Evolutionary conservation across 306 rosid genomes (phyloP).

Genomic region (Fagus crenata): DNA sequence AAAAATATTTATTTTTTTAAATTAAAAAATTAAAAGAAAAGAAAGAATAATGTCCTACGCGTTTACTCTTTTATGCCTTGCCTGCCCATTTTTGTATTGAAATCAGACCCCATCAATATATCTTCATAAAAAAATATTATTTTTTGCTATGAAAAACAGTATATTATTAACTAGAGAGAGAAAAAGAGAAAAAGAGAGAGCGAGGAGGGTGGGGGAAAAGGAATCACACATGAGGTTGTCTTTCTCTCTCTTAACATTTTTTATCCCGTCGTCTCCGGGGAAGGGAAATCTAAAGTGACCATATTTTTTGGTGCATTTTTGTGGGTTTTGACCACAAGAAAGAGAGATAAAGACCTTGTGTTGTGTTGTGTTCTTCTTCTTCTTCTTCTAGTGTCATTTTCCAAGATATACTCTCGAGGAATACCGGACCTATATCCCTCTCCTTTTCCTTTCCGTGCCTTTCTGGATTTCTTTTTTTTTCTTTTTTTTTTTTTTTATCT

Average conservation of each 20-base stretch:
- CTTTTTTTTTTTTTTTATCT: conserved; percentile 23
- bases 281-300: conserved; percentile 48
- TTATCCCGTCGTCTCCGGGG: conserved; percentile 64
- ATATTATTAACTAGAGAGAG: conserved; percentile 12
- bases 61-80: conserved; percentile 21
- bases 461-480: conserved; percentile 28
- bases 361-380: conserved; percentile 22
- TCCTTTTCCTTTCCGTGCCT: conserved; percentile 39
- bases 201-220: conserved; percentile 66
- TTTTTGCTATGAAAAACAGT: not conserved
- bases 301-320: conserved; percentile 31
- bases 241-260: conserved; percentile 56
- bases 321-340: conserved; percentile 43
- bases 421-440: conserved; percentile 49
- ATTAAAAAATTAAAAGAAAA: conserved; percentile 28
- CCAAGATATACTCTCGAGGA: conserved; percentile 71
- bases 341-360: conserved; percentile 35
- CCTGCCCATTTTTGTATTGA: conserved; percentile 43
- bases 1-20: conserved; percentile 27
- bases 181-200: conserved; percentile 28
- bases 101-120: conserved; percentile 20
- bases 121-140: not conserved
- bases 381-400: conserved; percentile 78
- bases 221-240: conserved; percentile 59
- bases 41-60: conserved; percentile 11